Base-by-base conservation (phyloP, 768 basidiomycete genomes). In the Tylopilus intermedius region DNA sequence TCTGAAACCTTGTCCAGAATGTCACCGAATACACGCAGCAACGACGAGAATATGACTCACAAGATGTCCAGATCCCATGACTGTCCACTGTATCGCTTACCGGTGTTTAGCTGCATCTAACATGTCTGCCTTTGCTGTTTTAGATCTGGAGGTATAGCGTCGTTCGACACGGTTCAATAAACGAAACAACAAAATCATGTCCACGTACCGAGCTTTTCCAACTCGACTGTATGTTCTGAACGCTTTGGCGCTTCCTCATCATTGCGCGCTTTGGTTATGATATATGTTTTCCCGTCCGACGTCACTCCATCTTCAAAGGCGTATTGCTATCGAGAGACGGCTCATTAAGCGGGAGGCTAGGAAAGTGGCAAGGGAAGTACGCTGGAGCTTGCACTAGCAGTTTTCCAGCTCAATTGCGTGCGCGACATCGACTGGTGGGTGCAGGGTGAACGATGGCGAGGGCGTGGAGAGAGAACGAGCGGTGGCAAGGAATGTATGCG, bases 161-260 rank as follows among this genome's bases (percentile, higher is more conserved):
- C 13, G n/a, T 33, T 8, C 29, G 13, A 32, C 18, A n/a, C 4
- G 3, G 30, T 14, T 21, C 40, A 35, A 14, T 14, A 2, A 45
- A 2, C 9, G 21, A 7, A 38, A 38, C 14, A 35, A 5, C 30
- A 11, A 43, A 15, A 18, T 35, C 24, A 29, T 0, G n/a, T n/a
- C n/a, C n/a, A n/a, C n/a, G n/a, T n/a, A 68, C 67, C 53, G 40
- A 70, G 70, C 24, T 68, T 67, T 22, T 66, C 64, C 1, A 47
- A 51, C 29, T 68, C 68, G 0, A 68, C 37, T 18, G 67, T 70
- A 40, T 68, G 68, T 13, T 57, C 56, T 21, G 47, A 13, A 51
- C 65, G 64, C 2, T 49, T 41, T 0, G 47, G 32, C 5, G 68
- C 53, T 43, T 68, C 67, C n/a, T 68, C 68, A 15, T 70, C 64